Conservation (phyloP, 805 yeast species). For the Candida verbasci region DNA sequence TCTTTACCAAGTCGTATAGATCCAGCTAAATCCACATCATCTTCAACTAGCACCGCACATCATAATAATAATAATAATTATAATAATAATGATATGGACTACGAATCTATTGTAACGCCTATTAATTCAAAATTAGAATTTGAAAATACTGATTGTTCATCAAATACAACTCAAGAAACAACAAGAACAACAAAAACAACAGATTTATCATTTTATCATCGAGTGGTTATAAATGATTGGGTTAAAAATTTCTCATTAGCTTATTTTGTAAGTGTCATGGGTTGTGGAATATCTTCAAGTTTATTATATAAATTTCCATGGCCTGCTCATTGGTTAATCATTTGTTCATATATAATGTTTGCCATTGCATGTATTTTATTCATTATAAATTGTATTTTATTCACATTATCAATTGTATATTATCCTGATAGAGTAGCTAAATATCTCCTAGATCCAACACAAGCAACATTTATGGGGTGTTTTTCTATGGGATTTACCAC, state of each 20-base stretch:
- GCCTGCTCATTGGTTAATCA: slow-evolving; percentile 52
- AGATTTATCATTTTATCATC: slow-evolving; percentile 2
- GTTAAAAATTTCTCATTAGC: slow-evolving; percentile 37
- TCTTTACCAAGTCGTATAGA: not conserved
- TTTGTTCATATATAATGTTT: slow-evolving; percentile 60
- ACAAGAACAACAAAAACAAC: not conserved
- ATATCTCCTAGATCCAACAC: slow-evolving; percentile 30
- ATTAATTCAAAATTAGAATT: not conserved
- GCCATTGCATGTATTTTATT: slow-evolving; percentile 51
- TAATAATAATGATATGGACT: slow-evolving; percentile 5
- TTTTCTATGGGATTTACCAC: slow-evolving; percentile 77
- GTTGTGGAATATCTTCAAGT: slow-evolving; percentile 68
- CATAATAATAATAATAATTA: not conserved
- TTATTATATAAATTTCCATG: slow-evolving; percentile 66
- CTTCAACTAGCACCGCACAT: not conserved
- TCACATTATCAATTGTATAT: slow-evolving; percentile 38
- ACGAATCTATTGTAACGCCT: slow-evolving; percentile 7
- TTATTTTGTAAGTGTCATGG: slow-evolving; percentile 80
- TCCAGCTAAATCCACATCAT: not conserved
- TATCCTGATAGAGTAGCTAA: slow-evolving; percentile 19
- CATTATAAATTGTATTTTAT: slow-evolving; percentile 37
- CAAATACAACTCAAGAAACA: not conserved
- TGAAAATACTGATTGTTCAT: not conserved
- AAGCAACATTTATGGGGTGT: slow-evolving; percentile 70
- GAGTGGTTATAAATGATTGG: slow-evolving; percentile 7